phyloP scores from a whole-genome alignment of 768 basidiomycete genomes.

The Symmetrospora coprosmae region DNA sequence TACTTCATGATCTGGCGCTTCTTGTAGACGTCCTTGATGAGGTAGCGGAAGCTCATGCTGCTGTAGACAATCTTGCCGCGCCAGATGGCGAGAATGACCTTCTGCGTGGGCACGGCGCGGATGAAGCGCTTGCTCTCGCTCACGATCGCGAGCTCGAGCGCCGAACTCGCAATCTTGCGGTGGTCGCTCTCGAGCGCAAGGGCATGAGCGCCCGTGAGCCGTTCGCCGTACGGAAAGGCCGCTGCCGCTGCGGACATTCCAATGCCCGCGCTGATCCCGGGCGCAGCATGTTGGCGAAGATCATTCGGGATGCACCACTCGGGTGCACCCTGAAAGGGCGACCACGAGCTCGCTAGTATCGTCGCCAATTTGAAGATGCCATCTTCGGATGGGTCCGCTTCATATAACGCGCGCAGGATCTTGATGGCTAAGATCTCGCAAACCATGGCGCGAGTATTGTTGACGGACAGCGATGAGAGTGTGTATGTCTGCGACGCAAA shows the following conservation, averaged over 20 bases:
- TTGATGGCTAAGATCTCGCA: conserved; percentile 19
- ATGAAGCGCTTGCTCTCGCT: conserved; percentile 73
- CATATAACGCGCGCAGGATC: neutral
- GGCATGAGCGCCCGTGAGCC: too few relatives aligned
- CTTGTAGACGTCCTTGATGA: conserved; percentile 84
- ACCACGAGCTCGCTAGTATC: neutral
- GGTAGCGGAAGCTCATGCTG: conserved; percentile 40
- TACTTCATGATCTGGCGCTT: conserved; percentile 53
- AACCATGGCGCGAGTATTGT: conserved; percentile 15
- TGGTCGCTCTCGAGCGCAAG: too few relatives aligned
- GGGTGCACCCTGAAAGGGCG: conserved; percentile 21
- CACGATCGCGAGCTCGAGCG: conserved; percentile 60
- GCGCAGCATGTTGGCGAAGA: neutral
- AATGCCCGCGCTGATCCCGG: too few relatives aligned
- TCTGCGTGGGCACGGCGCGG: conserved; percentile 66
- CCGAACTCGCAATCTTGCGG: conserved; percentile 20
- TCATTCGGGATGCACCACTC: neutral
- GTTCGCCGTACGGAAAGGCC: too few relatives aligned
- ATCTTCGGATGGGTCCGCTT: conserved; percentile 7
- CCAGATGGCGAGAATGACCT: conserved; percentile 75
- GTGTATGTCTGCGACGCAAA: conserved; percentile 15
- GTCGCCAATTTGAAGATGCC: conserved; percentile 5
- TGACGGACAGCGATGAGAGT: conserved; percentile 15
- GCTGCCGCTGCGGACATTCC: too few relatives aligned
- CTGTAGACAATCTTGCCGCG: conserved; percentile 43